A percentile compares a stretch with the other conserved stretches of the same genome.
Evolutionary conservation across 2,329 filamentous ascomycete species (phyloP).

Genomic region (Orbilia ellipsospora): DNA sequence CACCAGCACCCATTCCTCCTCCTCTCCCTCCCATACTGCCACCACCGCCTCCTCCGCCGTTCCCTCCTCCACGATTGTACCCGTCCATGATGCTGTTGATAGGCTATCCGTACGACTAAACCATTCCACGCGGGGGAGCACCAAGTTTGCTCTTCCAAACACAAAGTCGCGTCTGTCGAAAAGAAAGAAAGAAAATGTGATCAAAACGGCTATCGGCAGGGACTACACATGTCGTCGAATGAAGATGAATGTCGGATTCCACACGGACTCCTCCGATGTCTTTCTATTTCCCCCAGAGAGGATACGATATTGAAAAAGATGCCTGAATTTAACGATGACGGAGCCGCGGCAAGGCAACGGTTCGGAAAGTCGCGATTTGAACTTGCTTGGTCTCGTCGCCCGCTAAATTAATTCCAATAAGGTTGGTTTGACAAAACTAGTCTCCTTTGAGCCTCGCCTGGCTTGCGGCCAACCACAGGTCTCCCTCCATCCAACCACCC

Average conservation of each 20-base stretch:
- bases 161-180: constrained; percentile 17
- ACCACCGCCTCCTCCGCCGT: neutral
- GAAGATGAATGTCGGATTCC: constrained; percentile 2
- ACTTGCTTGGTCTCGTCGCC: neutral
- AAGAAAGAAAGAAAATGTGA: neutral
- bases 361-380: neutral
- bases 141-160: neutral
- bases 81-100: constrained; percentile 32
- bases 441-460: neutral
- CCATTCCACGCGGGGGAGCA: neutral
- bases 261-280: constrained; percentile 18
- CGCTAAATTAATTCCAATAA: neutral
- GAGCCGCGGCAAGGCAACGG: neutral
- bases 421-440: neutral
- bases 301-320: constrained; percentile 14
- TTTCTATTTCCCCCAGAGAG: neutral
- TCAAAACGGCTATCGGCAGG: constrained; percentile 24
- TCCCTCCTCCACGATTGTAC: constrained; percentile 41
- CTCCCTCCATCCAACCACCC: neutral
- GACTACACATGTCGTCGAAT: neutral
- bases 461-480: neutral
- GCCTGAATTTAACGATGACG: constrained; percentile 18
- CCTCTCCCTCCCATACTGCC: constrained; percentile 14
- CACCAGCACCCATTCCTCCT: neutral
- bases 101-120: neutral